Evolutionary conservation across 108 stramenopile species (phyloP).

Genomic region (Nitzschia putrida): DNA sequence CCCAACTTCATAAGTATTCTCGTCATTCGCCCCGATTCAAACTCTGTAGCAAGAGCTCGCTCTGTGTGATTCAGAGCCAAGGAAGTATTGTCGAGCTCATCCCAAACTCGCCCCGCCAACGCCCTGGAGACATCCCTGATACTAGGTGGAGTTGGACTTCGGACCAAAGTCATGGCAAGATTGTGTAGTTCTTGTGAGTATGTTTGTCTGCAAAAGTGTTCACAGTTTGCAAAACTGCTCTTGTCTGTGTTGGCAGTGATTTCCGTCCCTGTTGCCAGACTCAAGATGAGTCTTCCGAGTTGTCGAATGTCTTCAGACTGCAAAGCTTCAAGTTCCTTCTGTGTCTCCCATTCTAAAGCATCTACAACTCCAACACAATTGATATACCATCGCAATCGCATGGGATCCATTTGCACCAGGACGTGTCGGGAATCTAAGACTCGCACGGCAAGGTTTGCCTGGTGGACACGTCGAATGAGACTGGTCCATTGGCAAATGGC

Average conservation of each 20-base stretch:
- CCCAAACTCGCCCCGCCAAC: conserved; percentile 60
- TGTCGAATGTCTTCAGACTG: conserved; percentile 81
- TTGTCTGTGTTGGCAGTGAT: conserved; percentile 45
- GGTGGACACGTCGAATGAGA: conserved; percentile 76
- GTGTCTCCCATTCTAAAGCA: conserved; percentile 87
- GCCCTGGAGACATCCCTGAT: conserved; percentile 55
- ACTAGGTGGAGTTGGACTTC: conserved; percentile 50
- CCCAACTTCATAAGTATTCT: conserved; percentile 87
- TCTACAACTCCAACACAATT: conserved; percentile 85
- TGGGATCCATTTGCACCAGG: conserved; percentile 47
- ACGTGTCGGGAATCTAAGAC: conserved; percentile 76
- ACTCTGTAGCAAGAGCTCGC: conserved; percentile 70
- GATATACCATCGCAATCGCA: conserved; percentile 56
- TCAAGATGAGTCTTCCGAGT: conserved; percentile 82
- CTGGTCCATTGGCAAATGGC: conserved; percentile 81
- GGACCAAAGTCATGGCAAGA: conserved; percentile 68
- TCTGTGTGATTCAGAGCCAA: conserved; percentile 52
- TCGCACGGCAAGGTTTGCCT: conserved; percentile 70
- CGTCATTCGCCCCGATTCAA: conserved; percentile 83
- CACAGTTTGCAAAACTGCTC: conserved; percentile 42
- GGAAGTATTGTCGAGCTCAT: conserved; percentile 66
- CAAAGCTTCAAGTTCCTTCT: conserved; percentile 70
- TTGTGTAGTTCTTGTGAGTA: conserved; percentile 75
- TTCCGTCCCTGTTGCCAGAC: conserved; percentile 78
- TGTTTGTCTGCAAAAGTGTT: conserved; percentile 69